Percentiles rank a stretch among this genome's conserved stretches.
Conservation (phyloP, 2,329 filamentous ascomycete species). For the Penicillium sp. region DNA sequence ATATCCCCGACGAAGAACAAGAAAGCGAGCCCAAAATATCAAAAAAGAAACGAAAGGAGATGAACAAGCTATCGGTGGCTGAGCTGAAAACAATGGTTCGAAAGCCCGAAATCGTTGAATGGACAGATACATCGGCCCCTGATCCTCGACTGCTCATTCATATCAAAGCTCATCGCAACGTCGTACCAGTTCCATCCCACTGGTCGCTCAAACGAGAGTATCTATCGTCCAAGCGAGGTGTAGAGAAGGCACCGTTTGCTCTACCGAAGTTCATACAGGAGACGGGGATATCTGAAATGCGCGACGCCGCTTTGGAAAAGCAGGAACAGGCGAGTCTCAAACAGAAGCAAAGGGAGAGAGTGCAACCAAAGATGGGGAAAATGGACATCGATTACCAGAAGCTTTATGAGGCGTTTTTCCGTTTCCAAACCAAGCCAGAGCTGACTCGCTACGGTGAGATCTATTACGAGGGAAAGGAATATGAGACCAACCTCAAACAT, state of each 20-base stretch:
- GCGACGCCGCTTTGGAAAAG: slow-evolving; percentile 92
- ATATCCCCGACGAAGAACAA: slow-evolving; percentile 73
- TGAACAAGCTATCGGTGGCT: slow-evolving; percentile 89
- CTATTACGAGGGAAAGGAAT: slow-evolving; percentile 99
- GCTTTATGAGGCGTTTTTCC: slow-evolving; percentile 96
- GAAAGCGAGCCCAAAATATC: slow-evolving; percentile 67
- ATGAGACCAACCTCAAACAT: slow-evolving; percentile 89
- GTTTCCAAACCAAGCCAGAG: slow-evolving; percentile 92
- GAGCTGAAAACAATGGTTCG: slow-evolving; percentile 88
- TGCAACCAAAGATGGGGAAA: slow-evolving; percentile 93
- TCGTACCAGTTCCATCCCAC: slow-evolving; percentile 88
- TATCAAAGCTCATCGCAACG: slow-evolving; percentile 91
- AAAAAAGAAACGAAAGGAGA: slow-evolving; percentile 89
- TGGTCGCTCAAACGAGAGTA: slow-evolving; percentile 98
- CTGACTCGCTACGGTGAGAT: slow-evolving; percentile 94
- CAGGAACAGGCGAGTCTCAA: slow-evolving; percentile 88
- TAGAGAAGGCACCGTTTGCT: slow-evolving; percentile 90
- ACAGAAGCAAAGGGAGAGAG: slow-evolving; percentile 91
- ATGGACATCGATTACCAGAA: slow-evolving; percentile 98
- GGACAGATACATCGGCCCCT: slow-evolving; percentile 89
- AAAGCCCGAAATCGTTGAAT: slow-evolving; percentile 92
- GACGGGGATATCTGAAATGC: slow-evolving; percentile 96
- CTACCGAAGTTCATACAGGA: slow-evolving; percentile 96
- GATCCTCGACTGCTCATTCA: slow-evolving; percentile 87
- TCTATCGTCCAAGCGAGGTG: slow-evolving; percentile 90